Evolutionary conservation across 495 filamentous ascomycete species (phyloP).

Genomic region (Letharia lupina): DNA sequence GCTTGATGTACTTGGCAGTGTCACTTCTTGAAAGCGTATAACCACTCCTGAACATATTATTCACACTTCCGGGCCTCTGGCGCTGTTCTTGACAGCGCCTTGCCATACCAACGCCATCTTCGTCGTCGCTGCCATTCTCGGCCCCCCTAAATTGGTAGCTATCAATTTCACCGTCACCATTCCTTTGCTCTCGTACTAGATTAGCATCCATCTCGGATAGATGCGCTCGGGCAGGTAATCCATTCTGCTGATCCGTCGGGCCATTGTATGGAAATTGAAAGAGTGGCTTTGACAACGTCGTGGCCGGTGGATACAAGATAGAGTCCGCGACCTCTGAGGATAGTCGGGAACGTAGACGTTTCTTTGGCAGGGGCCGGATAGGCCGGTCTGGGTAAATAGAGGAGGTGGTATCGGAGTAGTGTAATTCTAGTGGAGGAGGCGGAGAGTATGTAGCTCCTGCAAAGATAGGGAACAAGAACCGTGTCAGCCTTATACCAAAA

Average conservation of each 20-base stretch:
- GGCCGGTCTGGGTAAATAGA: slow-evolving; percentile 76
- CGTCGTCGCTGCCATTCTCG: slow-evolving; percentile 35
- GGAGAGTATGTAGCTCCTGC: slow-evolving; percentile 22
- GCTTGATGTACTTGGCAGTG: slow-evolving; percentile 34
- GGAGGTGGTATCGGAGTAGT: slow-evolving; percentile 61
- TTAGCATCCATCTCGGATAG: slow-evolving; percentile 17
- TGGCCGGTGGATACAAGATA: slow-evolving; percentile 70
- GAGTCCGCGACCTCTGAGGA: slow-evolving; percentile 74
- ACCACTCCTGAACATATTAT: slow-evolving; percentile 1
- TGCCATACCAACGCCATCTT: slow-evolving; percentile 16
- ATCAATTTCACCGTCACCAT: slow-evolving; percentile 8
- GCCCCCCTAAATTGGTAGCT: slow-evolving; percentile 31
- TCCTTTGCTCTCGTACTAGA: slow-evolving; percentile 18
- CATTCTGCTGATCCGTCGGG: slow-evolving; percentile 17
- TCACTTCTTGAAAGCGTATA: slow-evolving; percentile 20
- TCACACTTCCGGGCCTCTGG: slow-evolving; percentile 1
- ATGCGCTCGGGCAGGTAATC: slow-evolving; percentile 26
- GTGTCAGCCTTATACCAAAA: slow-evolving; percentile 29
- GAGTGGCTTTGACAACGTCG: slow-evolving; percentile 55
- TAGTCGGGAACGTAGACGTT: slow-evolving; percentile 73
- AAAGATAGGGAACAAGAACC: slow-evolving; percentile 22
- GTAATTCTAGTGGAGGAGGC: slow-evolving; percentile 21
- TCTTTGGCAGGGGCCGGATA: slow-evolving; percentile 87
- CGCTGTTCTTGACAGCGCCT: slow-evolving; percentile 19
- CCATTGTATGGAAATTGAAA: slow-evolving; percentile 63